A percentile compares a stretch with the other conserved stretches of the same genome.
Conservation (phyloP, 805 yeast species). For the Metschnikowia noctiluminum region DNA sequence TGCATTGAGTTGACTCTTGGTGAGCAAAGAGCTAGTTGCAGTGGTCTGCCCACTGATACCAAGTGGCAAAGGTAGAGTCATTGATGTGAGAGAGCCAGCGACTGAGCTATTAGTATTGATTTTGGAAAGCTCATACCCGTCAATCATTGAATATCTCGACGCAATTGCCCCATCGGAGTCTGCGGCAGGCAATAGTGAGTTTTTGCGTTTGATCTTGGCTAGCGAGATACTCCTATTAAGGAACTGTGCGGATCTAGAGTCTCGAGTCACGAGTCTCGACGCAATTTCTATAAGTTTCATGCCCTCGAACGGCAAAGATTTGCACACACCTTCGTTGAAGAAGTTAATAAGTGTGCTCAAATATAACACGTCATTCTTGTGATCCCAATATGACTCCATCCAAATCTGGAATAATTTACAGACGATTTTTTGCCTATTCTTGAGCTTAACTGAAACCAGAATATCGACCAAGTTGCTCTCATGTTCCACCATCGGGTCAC, state of each 20-base stretch:
- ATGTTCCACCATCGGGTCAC: slow-evolving; percentile 18
- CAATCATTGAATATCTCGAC: slow-evolving; percentile 47
- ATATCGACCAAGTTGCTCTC: slow-evolving; percentile 32
- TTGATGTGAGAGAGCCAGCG: slow-evolving; percentile 36
- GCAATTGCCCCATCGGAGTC: slow-evolving; percentile 24
- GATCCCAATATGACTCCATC: slow-evolving; percentile 90
- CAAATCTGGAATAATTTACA: slow-evolving; percentile 72
- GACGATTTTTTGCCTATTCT: slow-evolving; percentile 63
- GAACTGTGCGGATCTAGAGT: slow-evolving; percentile 38
- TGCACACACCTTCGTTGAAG: slow-evolving; percentile 72
- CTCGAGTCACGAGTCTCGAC: slow-evolving; percentile 51
- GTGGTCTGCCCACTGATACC: slow-evolving; percentile 43
- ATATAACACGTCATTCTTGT: slow-evolving; percentile 52
- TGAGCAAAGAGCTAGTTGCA: slow-evolving; percentile 36
- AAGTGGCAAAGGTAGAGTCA: slow-evolving; percentile 41
- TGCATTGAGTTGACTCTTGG: slow-evolving; percentile 36
- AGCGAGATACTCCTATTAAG: slow-evolving; percentile 50
- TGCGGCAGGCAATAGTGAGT: slow-evolving; percentile 22
- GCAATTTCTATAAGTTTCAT: slow-evolving; percentile 59
- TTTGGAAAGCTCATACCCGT: slow-evolving; percentile 54
- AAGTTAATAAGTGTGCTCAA: slow-evolving; percentile 73
- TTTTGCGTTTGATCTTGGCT: slow-evolving; percentile 34
- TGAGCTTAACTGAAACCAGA: slow-evolving; percentile 35
- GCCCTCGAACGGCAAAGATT: slow-evolving; percentile 61
- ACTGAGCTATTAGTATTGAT: slow-evolving; percentile 48